Percentiles rank a stretch among this genome's conserved stretches.
Conservation (phyloP, 2,329 filamentous ascomycete species). For the Verticillium alfalfae region DNA sequence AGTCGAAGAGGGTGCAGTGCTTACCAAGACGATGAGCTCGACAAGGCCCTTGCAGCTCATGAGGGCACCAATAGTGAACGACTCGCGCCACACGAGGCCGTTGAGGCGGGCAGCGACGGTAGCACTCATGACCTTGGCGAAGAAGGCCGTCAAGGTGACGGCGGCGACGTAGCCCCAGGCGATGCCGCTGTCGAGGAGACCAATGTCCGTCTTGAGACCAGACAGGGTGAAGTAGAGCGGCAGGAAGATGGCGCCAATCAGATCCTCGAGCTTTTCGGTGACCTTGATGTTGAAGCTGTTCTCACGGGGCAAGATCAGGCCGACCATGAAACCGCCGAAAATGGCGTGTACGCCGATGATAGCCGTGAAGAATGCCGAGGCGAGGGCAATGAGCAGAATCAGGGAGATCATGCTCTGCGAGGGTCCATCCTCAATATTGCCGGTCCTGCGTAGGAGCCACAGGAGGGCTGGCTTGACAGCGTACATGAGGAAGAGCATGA, state of each 20-base stretch:
- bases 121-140: conserved; percentile 70
- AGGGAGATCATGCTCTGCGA: conserved; percentile 78
- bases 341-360: conserved; percentile 92
- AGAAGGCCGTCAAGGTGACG: conserved; percentile 70
- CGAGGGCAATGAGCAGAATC: conserved; percentile 72
- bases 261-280: conserved; percentile 90
- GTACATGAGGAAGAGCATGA: conserved; percentile 70
- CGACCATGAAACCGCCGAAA: conserved; percentile 86
- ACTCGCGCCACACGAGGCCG: conserved; percentile 76
- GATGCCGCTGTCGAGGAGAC: conserved; percentile 66
- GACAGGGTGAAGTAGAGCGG: conserved; percentile 83
- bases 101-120: conserved; percentile 64
- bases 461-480: conserved; percentile 69
- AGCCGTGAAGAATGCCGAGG: conserved; percentile 78
- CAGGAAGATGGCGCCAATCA: conserved; percentile 76
- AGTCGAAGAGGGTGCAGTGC: conserved; percentile 15
- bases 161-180: conserved; percentile 82
- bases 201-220: conserved; percentile 72
- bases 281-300: conserved; percentile 86
- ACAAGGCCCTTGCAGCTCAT: conserved; percentile 89
- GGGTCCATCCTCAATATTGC: conserved; percentile 80
- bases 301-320: conserved; percentile 84
- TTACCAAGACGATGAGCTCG: conserved; percentile 67
- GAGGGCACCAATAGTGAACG: conserved; percentile 70
- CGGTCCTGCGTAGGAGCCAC: conserved; percentile 66